These are phyloP conservation scores for Cotoneaster glaucophyllus DNA, from an alignment of 306 rosid species.

Conservation along the genomic window DNA sequence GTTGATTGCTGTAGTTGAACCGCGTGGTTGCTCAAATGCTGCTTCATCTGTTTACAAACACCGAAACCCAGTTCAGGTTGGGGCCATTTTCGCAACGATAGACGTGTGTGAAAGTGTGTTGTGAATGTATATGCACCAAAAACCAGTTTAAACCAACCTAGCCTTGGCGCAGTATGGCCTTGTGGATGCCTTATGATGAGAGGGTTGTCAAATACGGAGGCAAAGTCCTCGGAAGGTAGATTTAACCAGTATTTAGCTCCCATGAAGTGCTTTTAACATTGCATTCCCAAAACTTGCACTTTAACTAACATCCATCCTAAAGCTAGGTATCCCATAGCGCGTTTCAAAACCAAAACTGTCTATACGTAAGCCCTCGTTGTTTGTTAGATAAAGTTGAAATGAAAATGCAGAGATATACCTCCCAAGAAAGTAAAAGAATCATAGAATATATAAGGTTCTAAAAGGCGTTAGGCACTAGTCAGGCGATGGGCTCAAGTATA, in stretches of 20 bases:
- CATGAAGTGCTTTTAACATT: slow-evolving; percentile 29
- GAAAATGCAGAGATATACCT: no score
- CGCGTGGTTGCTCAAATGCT: slow-evolving; percentile 27
- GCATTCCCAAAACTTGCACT: slow-evolving; percentile 9
- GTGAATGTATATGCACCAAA: neutral
- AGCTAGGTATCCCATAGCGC: no score
- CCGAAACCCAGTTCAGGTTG: neutral
- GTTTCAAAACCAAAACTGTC: no score
- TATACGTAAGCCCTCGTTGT: no score
- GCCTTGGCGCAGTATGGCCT: slow-evolving; percentile 82
- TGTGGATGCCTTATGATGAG: slow-evolving; percentile 75
- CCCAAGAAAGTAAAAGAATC: no score
- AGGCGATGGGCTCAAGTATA: no score
- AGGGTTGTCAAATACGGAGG: slow-evolving; percentile 57
- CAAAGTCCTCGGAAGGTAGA: slow-evolving; percentile 66
- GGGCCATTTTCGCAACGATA: neutral
- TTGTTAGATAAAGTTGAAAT: neutral
- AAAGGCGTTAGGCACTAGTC: no score
- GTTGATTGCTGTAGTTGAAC: slow-evolving; percentile 34
- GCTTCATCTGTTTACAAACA: slow-evolving; percentile 46
- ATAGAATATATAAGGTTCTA: no score
- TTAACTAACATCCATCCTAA: neutral
- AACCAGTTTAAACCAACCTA: slow-evolving; percentile 32
- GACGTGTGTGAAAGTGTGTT: neutral
- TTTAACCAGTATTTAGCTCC: slow-evolving; percentile 88